These are phyloP conservation scores for Salix udensis DNA, from an alignment of 345 rosid genomes.

Conservation along the genomic window DNA sequence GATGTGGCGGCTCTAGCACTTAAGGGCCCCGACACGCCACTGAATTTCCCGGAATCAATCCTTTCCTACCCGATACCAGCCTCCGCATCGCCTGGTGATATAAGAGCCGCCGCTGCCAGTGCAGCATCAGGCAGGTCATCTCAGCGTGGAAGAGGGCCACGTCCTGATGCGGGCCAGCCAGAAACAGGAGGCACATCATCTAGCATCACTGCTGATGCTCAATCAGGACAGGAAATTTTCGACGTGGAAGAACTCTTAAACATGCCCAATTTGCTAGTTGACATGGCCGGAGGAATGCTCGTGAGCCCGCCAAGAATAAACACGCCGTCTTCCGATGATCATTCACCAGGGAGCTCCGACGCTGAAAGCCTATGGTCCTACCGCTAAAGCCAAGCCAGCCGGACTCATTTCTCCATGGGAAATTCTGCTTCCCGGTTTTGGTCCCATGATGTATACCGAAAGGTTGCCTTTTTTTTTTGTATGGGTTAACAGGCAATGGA, in stretches of 20 bases:
- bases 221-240: slow-evolving; percentile 28
- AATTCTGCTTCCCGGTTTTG: not conserved
- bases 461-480: not conserved
- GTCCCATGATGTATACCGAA: not conserved
- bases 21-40: slow-evolving; percentile 51
- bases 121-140: slow-evolving; percentile 43
- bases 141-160: slow-evolving; percentile 6
- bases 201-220: not conserved
- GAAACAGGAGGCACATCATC: slow-evolving; percentile 1
- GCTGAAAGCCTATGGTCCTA: slow-evolving; percentile 56
- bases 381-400: not conserved
- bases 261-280: slow-evolving; percentile 59
- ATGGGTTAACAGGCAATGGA: not conserved
- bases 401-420: not conserved
- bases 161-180: not conserved
- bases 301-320: slow-evolving; percentile 69
- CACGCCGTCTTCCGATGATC: slow-evolving; percentile 40
- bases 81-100: slow-evolving; percentile 48
- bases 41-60: slow-evolving; percentile 52
- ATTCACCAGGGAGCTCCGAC: slow-evolving; percentile 47
- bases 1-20: slow-evolving; percentile 74
- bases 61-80: slow-evolving; percentile 45
- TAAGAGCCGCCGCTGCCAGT: slow-evolving; percentile 51
- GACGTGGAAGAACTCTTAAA: slow-evolving; percentile 57
- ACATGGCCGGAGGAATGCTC: slow-evolving; percentile 75